Evolutionary conservation across 805 yeast genomes (phyloP).

Genomic region (Kazachstania kunashirensis): DNA sequence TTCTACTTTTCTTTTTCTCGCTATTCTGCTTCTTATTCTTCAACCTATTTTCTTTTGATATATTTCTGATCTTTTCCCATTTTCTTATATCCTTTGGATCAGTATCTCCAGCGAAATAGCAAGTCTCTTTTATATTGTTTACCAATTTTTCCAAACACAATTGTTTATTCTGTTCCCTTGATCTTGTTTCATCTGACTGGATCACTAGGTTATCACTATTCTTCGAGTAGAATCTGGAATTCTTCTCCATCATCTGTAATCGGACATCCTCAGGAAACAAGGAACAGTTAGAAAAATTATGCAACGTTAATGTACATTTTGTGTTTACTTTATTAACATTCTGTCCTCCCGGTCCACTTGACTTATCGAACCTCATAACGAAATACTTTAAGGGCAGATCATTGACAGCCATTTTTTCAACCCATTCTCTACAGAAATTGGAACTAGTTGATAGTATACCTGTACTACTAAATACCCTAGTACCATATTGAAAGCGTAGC

Average conservation of each 20-base stretch:
- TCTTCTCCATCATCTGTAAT: conserved; percentile 29
- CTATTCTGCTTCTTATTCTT: conserved; percentile 31
- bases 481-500: no score
- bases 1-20: conserved; percentile 29
- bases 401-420: conserved; percentile 37
- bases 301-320: conserved; percentile 50
- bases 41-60: conserved; percentile 31
- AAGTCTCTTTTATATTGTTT: conserved; percentile 38
- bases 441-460: neutral
- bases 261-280: conserved; percentile 56
- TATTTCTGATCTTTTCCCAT: conserved; percentile 38
- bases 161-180: conserved; percentile 45
- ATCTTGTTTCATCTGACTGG: conserved; percentile 51
- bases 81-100: conserved; percentile 37
- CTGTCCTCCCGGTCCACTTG: conserved; percentile 86
- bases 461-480: neutral
- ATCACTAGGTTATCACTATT: conserved; percentile 44
- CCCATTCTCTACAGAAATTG: conserved; percentile 18
- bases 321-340: conserved; percentile 64
- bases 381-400: conserved; percentile 19
- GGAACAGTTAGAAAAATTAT: conserved; percentile 35
- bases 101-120: conserved; percentile 40
- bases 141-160: conserved; percentile 54
- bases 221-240: conserved; percentile 47
- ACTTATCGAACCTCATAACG: conserved; percentile 31